These are phyloP conservation scores for Aureoboletus auriporus DNA, from an alignment of 768 basidiomycete species.

Conservation along the genomic window DNA sequence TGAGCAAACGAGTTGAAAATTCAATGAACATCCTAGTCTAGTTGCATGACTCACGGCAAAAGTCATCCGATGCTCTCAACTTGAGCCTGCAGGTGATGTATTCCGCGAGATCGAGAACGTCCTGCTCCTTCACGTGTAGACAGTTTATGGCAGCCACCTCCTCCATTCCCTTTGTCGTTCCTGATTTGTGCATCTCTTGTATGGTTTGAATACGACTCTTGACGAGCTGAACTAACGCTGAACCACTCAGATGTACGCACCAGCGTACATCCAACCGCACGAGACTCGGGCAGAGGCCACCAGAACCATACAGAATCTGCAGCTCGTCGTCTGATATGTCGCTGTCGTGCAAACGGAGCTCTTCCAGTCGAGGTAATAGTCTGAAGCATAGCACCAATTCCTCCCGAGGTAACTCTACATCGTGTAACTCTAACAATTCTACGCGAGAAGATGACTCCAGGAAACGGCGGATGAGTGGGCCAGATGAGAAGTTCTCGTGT, in stretches of 20 bases:
- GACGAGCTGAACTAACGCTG: constrained; percentile 48
- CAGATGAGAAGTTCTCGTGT: constrained; percentile 20
- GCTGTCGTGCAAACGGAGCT: constrained; percentile 54
- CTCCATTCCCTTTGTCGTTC: constrained; percentile 29
- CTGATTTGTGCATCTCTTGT: neutral
- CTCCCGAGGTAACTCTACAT: constrained; percentile 40
- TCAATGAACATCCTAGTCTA: neutral
- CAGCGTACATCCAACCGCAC: constrained; percentile 51
- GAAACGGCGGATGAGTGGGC: constrained; percentile 28
- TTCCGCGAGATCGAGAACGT: constrained; percentile 48
- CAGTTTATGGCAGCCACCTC: constrained; percentile 55
- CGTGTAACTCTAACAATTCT: constrained; percentile 44
- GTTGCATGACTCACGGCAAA: constrained; percentile 46
- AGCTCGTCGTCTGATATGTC: constrained; percentile 50
- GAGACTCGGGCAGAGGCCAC: constrained; percentile 45
- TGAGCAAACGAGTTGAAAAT: constrained; percentile 16
- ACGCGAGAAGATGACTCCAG: constrained; percentile 31
- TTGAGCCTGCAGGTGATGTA: constrained; percentile 46
- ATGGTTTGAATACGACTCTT: constrained; percentile 31
- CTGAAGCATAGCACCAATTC: constrained; percentile 35
- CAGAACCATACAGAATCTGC: constrained; percentile 33
- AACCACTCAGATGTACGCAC: constrained; percentile 53
- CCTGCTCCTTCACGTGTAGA: constrained; percentile 49
- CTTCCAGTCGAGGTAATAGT: constrained; percentile 38
- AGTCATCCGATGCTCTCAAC: constrained; percentile 39